A percentile compares a stretch with the other conserved stretches of the same genome.
These are phyloP conservation scores for Cucurbita pepo DNA, from an alignment of 306 rosid genomes.

Conservation along the genomic window DNA sequence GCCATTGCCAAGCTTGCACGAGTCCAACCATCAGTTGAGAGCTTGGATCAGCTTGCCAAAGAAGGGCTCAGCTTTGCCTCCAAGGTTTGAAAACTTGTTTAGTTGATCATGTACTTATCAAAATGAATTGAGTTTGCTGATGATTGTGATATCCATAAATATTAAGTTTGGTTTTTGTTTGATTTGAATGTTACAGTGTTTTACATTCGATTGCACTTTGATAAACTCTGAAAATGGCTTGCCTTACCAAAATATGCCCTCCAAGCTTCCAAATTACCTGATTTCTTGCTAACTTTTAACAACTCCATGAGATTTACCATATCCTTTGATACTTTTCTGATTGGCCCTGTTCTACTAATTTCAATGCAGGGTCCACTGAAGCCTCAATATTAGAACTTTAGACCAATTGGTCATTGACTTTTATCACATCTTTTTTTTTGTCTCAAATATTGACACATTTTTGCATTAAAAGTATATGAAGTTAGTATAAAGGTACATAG, in stretches of 20 bases:
- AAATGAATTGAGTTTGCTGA: background rate
- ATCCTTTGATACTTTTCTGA: background rate
- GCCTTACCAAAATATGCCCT: background rate
- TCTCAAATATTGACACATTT: background rate
- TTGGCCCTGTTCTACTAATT: background rate
- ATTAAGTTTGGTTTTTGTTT: background rate
- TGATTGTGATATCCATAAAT: background rate
- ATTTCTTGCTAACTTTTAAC: background rate
- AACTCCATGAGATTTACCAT: background rate
- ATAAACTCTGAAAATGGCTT: background rate
- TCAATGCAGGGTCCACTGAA: background rate
- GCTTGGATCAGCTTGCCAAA: conserved; percentile 43
- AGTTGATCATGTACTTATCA: background rate
- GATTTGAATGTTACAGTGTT: background rate
- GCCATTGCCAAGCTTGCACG: conserved; percentile 83
- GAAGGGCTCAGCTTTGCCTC: conserved; percentile 80
- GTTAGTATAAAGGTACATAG: no score
- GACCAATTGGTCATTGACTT: background rate
- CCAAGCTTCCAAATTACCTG: background rate
- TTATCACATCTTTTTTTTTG: background rate
- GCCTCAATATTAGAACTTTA: background rate
- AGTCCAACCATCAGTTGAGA: conserved; percentile 47
- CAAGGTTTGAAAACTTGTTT: conserved; percentile 26
- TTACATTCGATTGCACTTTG: background rate
- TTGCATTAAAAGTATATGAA: no score